Percentiles rank a stretch among this genome's conserved stretches.
Evolutionary conservation across 192 early-diverging fungal species (phyloP).

Genomic region (Mortierella antarctica): DNA sequence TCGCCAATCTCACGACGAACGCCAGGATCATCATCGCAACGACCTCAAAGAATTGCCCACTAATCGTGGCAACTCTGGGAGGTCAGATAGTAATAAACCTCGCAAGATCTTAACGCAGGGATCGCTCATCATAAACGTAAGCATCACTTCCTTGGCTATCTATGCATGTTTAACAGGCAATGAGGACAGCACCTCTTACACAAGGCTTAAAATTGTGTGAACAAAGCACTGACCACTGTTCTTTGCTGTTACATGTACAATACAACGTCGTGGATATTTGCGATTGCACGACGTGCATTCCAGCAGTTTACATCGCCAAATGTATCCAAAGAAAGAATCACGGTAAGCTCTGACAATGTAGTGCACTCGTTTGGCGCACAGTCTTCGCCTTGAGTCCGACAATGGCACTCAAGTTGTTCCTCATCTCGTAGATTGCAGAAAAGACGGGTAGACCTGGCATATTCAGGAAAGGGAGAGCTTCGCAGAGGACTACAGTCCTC

Average conservation of each 20-base stretch:
- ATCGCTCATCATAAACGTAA: conserved; percentile 44
- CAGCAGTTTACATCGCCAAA: conserved; percentile 38
- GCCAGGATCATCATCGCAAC: neutral
- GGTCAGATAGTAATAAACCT: conserved; percentile 39
- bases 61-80: neutral
- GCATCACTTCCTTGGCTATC: neutral
- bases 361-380: neutral
- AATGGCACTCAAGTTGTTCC: too few relatives aligned
- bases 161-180: too few relatives aligned
- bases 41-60: neutral
- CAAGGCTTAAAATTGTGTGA: too few relatives aligned
- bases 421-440: conserved; percentile 10
- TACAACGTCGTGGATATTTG: neutral
- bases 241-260: neutral
- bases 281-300: too few relatives aligned
- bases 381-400: too few relatives aligned
- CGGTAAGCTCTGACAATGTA: conserved; percentile 1
- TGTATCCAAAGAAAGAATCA: conserved; percentile 27
- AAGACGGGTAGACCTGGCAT: conserved; percentile 8
- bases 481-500: conserved; percentile 10
- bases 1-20: neutral
- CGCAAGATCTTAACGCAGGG: conserved; percentile 38
- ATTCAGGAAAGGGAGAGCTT: conserved; percentile 45
- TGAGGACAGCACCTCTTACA: too few relatives aligned
- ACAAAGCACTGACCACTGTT: neutral